A percentile compares a stretch with the other conserved stretches of the same genome.
Conservation (phyloP, 2,329 filamentous ascomycete genomes). For the Phaeophleospora eucalypticola region DNA sequence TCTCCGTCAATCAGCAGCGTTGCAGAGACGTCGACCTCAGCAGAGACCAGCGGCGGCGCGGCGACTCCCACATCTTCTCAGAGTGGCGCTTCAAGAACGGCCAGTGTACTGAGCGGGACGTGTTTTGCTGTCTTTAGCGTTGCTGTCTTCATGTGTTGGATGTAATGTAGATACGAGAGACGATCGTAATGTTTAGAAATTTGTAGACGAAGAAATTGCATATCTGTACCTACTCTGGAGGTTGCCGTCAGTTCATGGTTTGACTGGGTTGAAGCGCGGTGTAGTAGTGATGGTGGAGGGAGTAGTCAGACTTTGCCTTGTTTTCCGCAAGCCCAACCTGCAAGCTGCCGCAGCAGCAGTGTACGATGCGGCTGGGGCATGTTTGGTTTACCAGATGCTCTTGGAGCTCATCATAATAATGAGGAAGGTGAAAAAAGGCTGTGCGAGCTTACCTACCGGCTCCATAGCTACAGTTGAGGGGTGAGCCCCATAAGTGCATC, state of each 20-base stretch:
- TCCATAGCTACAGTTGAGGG: not conserved
- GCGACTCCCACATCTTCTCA: not conserved
- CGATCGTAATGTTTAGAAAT: no score
- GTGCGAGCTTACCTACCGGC: slow-evolving; percentile 7
- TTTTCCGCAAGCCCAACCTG: slow-evolving; percentile 51
- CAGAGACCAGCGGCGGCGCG: not conserved
- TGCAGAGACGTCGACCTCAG: not conserved
- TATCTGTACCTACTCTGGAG: no score
- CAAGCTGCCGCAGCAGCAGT: slow-evolving; percentile 32
- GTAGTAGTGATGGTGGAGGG: no score
- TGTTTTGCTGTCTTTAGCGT: not conserved
- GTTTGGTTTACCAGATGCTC: slow-evolving; percentile 48
- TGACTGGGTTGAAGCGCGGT: no score
- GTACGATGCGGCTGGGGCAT: slow-evolving; percentile 43
- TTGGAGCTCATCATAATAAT: slow-evolving; percentile 25
- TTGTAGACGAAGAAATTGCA: no score
- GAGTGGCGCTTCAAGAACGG: not conserved
- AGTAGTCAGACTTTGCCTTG: slow-evolving; percentile 45
- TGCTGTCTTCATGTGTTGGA: not conserved
- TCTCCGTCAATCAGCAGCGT: not conserved
- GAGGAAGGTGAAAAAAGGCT: not conserved
- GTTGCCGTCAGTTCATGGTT: no score
- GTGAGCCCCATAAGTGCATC: not conserved
- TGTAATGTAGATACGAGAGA: no score
- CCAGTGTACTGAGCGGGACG: not conserved